Evolutionary conservation across 305 asterid genomes (phyloP).

Genomic region (Fraxinus albicans): DNA sequence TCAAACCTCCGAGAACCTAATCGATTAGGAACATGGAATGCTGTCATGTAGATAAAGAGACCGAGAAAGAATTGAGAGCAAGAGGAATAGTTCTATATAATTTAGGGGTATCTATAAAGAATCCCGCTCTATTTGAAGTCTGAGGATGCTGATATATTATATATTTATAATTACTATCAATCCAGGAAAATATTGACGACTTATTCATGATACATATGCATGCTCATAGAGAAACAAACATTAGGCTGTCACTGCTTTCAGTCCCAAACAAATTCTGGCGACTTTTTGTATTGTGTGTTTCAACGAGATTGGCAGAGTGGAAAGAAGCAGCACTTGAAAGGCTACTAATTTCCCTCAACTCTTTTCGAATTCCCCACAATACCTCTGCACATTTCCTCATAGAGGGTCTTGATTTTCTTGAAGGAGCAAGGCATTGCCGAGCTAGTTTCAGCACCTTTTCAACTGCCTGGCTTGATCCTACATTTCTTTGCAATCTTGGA

Average conservation of each 20-base stretch:
- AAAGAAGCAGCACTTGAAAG: slow-evolving; percentile 27
- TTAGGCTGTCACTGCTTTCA: slow-evolving; percentile 30
- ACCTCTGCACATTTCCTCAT: slow-evolving; percentile 65
- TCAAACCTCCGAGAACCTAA: too few species aligned
- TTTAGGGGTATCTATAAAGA: too few species aligned
- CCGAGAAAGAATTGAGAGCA: too few species aligned
- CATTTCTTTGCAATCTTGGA: slow-evolving; percentile 48
- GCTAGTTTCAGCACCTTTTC: slow-evolving; percentile 62
- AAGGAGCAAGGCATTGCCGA: slow-evolving; percentile 55
- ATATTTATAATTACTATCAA: background rate
- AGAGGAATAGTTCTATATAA: too few species aligned
- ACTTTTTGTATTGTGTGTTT: slow-evolving; percentile 19
- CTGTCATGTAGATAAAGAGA: too few species aligned
- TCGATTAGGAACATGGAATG: too few species aligned
- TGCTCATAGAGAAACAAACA: slow-evolving; percentile 41
- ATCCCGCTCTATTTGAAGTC: too few species aligned
- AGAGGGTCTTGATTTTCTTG: slow-evolving; percentile 59
- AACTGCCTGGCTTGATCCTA: slow-evolving; percentile 41
- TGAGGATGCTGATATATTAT: background rate
- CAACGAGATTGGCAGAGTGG: slow-evolving; percentile 28
- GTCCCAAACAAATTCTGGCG: slow-evolving; percentile 22
- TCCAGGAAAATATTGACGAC: background rate
- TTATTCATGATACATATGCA: background rate
- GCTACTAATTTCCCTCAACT: slow-evolving; percentile 26
- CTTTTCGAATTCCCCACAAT: slow-evolving; percentile 58